Evolutionary conservation across 2,329 filamentous ascomycete species (phyloP).

Genomic region (Fusarium albosuccineum): DNA sequence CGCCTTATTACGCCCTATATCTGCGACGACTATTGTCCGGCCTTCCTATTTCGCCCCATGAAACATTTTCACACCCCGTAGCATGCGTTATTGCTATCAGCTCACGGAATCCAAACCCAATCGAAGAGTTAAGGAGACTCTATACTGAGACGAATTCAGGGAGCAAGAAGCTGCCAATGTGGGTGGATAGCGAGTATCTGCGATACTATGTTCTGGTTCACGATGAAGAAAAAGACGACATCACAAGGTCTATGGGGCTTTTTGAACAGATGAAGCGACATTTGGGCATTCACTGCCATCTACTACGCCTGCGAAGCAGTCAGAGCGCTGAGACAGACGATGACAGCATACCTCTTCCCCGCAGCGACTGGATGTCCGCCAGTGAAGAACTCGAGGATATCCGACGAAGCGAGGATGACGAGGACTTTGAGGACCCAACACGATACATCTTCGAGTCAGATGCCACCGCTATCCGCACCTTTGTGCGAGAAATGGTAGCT

Average conservation of each 20-base stretch:
- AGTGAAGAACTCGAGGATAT: slow-evolving; percentile 85
- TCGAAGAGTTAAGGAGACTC: slow-evolving; percentile 86
- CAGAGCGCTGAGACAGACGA: slow-evolving; percentile 92
- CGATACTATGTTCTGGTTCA: slow-evolving; percentile 97
- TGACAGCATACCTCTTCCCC: slow-evolving; percentile 84
- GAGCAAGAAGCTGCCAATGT: slow-evolving; percentile 78
- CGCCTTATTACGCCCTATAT: slow-evolving; percentile 88
- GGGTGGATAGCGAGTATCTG: slow-evolving; percentile 92
- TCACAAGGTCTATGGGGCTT: slow-evolving; percentile 86
- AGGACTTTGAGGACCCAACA: slow-evolving; percentile 77
- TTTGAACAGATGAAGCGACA: slow-evolving; percentile 99
- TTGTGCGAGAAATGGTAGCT: slow-evolving; percentile 93
- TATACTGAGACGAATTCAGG: slow-evolving; percentile 89
- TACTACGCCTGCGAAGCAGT: slow-evolving; percentile 85
- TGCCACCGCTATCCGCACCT: slow-evolving; percentile 85
- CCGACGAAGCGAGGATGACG: slow-evolving; percentile 73
- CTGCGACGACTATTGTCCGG: slow-evolving; percentile 85
- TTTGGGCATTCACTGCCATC: slow-evolving; percentile 93
- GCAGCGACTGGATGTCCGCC: slow-evolving; percentile 90
- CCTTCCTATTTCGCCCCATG: slow-evolving; percentile 82
- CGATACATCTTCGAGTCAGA: slow-evolving; percentile 94
- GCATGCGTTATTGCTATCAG: slow-evolving; percentile 96
- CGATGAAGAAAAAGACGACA: slow-evolving; percentile 95
- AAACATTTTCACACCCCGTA: slow-evolving; percentile 95
- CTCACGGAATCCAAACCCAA: slow-evolving; percentile 84